A percentile compares a stretch with the other conserved stretches of the same genome.
phyloP scores from a whole-genome alignment of 2,329 filamentous ascomycete genomes.

The Aspergillus sp. region DNA sequence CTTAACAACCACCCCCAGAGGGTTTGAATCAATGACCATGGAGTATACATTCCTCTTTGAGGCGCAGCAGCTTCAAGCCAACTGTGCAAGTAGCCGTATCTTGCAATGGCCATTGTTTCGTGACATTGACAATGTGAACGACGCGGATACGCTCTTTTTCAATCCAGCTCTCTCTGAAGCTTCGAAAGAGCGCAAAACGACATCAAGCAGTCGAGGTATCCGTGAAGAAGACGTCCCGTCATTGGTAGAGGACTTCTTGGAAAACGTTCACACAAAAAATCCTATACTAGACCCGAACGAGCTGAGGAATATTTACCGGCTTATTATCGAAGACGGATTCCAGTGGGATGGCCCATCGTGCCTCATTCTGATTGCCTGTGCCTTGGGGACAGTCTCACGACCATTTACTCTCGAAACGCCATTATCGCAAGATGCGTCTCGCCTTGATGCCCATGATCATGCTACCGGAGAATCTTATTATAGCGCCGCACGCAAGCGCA shows the following conservation, averaged over 20 bases:
- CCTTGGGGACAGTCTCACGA: conserved; percentile 1
- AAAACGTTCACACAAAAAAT: neutral
- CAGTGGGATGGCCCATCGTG: conserved; percentile 5
- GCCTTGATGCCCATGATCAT: neutral
- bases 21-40: neutral
- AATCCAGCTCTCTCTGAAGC: neutral
- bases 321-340: neutral
- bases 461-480: conserved; percentile 1
- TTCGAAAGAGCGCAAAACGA: neutral
- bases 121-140: neutral
- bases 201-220: neutral
- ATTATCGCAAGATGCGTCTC: too few relatives aligned
- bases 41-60: neutral
- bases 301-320: neutral
- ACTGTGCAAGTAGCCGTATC: neutral
- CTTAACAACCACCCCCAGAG: neutral
- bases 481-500: neutral
- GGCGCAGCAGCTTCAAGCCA: neutral
- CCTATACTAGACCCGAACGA: neutral
- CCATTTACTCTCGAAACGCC: neutral
- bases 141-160: neutral
- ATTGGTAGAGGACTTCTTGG: neutral
- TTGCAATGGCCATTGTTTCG: neutral
- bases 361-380: neutral
- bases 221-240: neutral